Conservation (phyloP, 2,329 filamentous ascomycete genomes). For the Stylonectria norvegica region DNA sequence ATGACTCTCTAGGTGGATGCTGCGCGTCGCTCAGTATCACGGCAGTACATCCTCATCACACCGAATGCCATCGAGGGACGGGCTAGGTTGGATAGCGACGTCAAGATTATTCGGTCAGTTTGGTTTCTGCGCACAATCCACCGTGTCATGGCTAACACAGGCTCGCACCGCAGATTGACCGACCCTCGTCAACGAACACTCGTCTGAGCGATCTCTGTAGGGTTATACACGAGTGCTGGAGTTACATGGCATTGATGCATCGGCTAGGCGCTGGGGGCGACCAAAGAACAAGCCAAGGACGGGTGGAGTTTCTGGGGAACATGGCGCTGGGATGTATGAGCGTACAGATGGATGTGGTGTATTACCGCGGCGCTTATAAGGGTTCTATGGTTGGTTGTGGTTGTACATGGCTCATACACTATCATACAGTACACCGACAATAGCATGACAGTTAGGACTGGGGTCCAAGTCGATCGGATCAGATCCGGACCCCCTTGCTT, state of each 20-base stretch:
- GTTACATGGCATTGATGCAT: conserved; percentile 8
- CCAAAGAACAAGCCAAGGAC: conserved; percentile 5
- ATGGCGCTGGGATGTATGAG: conserved; percentile 7
- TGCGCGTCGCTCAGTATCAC: conserved; percentile 79
- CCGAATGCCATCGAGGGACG: conserved; percentile 75
- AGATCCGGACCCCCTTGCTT: conserved; percentile 84
- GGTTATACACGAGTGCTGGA: conserved; percentile 4
- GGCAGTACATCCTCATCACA: conserved; percentile 95
- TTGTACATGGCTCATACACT: conserved; percentile 25
- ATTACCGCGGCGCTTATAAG: conserved; percentile 14
- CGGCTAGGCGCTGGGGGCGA: conserved; percentile 8
- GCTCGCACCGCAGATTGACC: conserved; percentile 41
- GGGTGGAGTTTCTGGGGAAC: conserved; percentile 16
- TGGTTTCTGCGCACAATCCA: background rate
- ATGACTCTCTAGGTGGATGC: conserved; percentile 74
- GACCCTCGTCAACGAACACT: conserved; percentile 57
- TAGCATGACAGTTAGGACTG: no score
- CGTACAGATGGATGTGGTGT: conserved; percentile 8
- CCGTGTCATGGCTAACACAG: conserved; percentile 22
- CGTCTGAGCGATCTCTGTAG: conserved; percentile 17
- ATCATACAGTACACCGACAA: no score
- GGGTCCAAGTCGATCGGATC: conserved; percentile 22
- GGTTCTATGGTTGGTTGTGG: conserved; percentile 12
- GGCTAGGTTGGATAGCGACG: conserved; percentile 60
- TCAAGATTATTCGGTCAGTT: conserved; percentile 70